These are phyloP conservation scores for Metschnikowia corniflorae DNA, from an alignment of 805 yeast species.

Conservation along the genomic window DNA sequence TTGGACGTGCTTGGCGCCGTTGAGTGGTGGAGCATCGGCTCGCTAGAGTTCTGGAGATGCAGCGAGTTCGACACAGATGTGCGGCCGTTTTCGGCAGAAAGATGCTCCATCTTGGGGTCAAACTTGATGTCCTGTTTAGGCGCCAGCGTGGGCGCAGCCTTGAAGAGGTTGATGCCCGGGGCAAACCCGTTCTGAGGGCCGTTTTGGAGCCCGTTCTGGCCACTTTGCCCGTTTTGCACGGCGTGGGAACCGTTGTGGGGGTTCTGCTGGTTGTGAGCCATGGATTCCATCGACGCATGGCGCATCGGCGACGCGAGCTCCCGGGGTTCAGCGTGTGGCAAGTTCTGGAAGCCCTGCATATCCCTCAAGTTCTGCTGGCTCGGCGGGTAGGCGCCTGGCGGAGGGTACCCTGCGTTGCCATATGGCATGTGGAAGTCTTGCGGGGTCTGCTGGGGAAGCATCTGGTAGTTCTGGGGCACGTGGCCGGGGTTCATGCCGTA, in stretches of 20 bases:
- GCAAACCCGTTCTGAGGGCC: not conserved
- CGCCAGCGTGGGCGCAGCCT: conserved; percentile 2
- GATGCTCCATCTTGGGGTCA: conserved; percentile 2
- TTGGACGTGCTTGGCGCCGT: conserved; percentile 27
- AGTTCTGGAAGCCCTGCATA: too few species aligned
- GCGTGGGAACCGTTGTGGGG: not conserved
- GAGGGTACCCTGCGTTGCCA: too few species aligned
- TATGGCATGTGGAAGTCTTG: too few species aligned
- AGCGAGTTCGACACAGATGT: conserved; percentile 14
- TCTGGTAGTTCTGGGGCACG: not conserved
- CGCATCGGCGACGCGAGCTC: conserved; percentile 41
- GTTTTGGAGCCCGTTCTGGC: not conserved
- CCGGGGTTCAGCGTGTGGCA: conserved; percentile 28
- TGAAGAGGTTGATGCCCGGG: conserved; percentile 5
- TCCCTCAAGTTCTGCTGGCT: too few species aligned
- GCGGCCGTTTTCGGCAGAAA: conserved; percentile 4
- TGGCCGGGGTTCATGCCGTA: not conserved
- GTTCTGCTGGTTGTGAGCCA: not conserved
- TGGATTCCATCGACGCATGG: conserved; percentile 13
- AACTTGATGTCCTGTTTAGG: conserved; percentile 1
- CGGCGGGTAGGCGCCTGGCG: too few species aligned
- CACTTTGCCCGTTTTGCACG: not conserved
- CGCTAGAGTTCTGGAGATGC: conserved; percentile 15
- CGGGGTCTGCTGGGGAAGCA: too few species aligned
- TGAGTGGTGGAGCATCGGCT: conserved; percentile 15